Conservation (phyloP, 208 protist genomes). For the Trypanosoma cruzi region DNA sequence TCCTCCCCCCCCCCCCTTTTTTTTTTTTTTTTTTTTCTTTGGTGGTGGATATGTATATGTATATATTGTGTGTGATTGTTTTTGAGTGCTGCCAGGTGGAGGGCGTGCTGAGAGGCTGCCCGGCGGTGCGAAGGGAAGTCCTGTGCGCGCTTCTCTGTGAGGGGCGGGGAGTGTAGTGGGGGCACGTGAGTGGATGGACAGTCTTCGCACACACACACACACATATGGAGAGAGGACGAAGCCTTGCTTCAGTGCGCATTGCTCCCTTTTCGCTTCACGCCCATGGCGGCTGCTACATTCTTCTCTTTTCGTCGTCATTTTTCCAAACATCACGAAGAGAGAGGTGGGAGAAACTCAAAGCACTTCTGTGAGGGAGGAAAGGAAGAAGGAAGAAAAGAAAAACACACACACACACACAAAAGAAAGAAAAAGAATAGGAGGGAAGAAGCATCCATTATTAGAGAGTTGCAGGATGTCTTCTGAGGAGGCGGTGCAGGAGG, state of each 20-base stretch:
- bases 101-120: too few relatives aligned
- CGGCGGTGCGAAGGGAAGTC: too few relatives aligned
- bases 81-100: too few relatives aligned
- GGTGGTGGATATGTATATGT: not conserved
- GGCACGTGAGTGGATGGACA: too few relatives aligned
- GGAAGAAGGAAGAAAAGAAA: not conserved
- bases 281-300: not conserved
- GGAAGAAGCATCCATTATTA: not conserved
- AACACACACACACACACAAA: not conserved
- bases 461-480: slow-evolving; percentile 13
- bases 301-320: not conserved
- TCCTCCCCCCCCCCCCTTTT: too few relatives aligned
- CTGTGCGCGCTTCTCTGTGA: too few relatives aligned
- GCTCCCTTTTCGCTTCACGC: not conserved
- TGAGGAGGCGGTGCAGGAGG: slow-evolving; percentile 65
- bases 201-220: too few relatives aligned
- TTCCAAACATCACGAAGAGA: not conserved
- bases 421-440: slow-evolving; percentile 13
- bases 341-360: not conserved
- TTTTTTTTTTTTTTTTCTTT: not conserved
- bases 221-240: too few relatives aligned
- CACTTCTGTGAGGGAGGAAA: not conserved
- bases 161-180: too few relatives aligned
- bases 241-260: too few relatives aligned
- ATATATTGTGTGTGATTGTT: too few relatives aligned